These are phyloP conservation scores for Claviceps maximensis DNA, from an alignment of 2,329 filamentous ascomycete genomes.

Conservation along the genomic window DNA sequence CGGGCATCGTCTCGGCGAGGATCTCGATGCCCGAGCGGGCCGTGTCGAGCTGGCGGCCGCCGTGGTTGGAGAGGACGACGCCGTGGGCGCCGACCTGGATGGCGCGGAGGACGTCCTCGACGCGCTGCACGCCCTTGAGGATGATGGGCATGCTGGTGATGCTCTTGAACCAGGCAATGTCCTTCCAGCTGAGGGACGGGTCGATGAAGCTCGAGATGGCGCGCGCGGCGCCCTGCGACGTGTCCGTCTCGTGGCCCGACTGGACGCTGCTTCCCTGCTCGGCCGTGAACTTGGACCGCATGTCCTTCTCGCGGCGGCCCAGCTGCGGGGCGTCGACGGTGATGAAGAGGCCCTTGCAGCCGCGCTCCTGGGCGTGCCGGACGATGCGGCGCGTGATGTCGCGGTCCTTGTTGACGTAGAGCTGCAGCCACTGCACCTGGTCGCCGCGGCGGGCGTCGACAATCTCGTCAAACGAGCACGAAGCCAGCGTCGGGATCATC, in stretches of 20 bases:
- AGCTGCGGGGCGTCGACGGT: constrained; percentile 96
- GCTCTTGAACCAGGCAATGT: constrained; percentile 82
- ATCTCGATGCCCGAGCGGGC: constrained; percentile 81
- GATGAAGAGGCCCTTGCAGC: constrained; percentile 94
- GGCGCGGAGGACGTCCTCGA: constrained; percentile 88
- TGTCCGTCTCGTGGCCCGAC: constrained; percentile 61
- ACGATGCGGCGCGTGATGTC: constrained; percentile 83
- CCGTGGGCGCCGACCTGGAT: constrained; percentile 71
- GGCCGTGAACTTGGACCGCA: constrained; percentile 78
- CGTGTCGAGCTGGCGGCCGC: constrained; percentile 86
- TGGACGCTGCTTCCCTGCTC: constrained; percentile 79
- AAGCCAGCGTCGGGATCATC: constrained; percentile 96
- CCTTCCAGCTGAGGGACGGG: constrained; percentile 82
- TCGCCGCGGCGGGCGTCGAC: constrained; percentile 66
- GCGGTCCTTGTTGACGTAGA: constrained; percentile 95
- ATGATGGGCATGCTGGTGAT: constrained; percentile 93
- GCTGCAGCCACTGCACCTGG: constrained; percentile 91
- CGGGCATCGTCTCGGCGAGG: constrained; percentile 84
- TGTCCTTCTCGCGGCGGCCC: constrained; percentile 91
- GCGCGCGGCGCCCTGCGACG: constrained; percentile 79
- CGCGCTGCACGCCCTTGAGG: constrained; percentile 90
- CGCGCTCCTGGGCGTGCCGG: constrained; percentile 76
- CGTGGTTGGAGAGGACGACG: constrained; percentile 92
- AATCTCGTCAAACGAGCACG: constrained; percentile 96
- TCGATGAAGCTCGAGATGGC: constrained; percentile 97